Conservation (phyloP, 1,284 basidiomycete species). For the Apiotrichum sp. region DNA sequence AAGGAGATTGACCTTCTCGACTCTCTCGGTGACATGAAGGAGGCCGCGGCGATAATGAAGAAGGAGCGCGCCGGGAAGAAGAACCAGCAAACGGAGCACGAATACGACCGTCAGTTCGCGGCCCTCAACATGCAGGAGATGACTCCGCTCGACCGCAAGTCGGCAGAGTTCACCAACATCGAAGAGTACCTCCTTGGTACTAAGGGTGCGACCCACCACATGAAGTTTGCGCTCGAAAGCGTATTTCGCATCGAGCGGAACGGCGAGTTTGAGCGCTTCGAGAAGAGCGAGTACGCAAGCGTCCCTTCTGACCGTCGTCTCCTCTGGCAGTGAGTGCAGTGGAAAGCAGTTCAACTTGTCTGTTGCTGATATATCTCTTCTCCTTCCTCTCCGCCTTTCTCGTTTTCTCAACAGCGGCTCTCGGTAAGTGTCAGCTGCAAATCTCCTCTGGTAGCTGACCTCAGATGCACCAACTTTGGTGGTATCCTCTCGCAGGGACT, state of each 20-base stretch:
- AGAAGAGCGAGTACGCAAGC: conserved; percentile 50
- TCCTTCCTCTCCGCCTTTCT: neutral
- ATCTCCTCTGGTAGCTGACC: neutral
- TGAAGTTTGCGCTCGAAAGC: conserved; percentile 50
- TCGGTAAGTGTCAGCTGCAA: neutral
- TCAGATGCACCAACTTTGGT: conserved; percentile 20
- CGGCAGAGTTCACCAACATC: conserved; percentile 53
- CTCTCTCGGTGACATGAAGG: conserved; percentile 55
- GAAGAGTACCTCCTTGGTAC: conserved; percentile 55
- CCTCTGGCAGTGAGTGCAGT: conserved; percentile 56
- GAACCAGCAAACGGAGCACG: conserved; percentile 54
- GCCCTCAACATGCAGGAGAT: conserved; percentile 55
- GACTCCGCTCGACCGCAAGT: conserved; percentile 50
- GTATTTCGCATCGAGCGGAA: conserved; percentile 57
- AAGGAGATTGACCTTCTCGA: conserved; percentile 61
- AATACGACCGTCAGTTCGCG: conserved; percentile 56
- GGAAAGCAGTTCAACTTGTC: neutral
- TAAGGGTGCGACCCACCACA: conserved; percentile 47
- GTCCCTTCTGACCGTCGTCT: conserved; percentile 54
- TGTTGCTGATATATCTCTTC: conserved; percentile 22
- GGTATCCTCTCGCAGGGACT: conserved; percentile 62
- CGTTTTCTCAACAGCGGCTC: neutral
- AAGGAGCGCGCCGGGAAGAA: conserved; percentile 37
- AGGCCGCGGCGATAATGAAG: conserved; percentile 58
- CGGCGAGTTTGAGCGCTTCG: conserved; percentile 53